Evolutionary conservation across 1,284 basidiomycete species (phyloP), one percentile per base, ranked within the genome.

Genomic region (Ustilago esculenta): DNA sequence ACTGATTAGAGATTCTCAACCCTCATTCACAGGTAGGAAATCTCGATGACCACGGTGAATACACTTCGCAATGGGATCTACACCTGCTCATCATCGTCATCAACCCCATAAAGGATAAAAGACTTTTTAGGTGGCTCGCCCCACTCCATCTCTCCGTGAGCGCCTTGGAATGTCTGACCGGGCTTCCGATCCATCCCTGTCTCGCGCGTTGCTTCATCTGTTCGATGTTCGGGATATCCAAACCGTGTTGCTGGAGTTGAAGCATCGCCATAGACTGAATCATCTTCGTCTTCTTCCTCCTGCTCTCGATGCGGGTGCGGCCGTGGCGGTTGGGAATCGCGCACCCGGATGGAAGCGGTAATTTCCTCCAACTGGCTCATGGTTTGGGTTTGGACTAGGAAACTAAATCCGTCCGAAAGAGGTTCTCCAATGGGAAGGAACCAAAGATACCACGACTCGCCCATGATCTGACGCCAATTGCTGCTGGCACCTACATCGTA

Each of bases 401-500:
- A 76, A 27, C 40, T 33, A 30, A 57, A 59, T 2, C 75, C 75
- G 34, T 77, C 72, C 12, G 49, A 32, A 1, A 61, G 45, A 24
- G 74, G 74, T 12, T 71, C 53, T 21, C 75, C 77, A 18, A 75
- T 24, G 4, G 79, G 79, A 11, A 78, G 29, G 35, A 66, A 64
- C 75, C 79, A 81, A 14, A 66, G 41, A 33, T 36, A 58, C 64
- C 61, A 66, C 11, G 36, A 24, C 11, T 59, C 46, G 10, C 79
- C 79, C 63, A 80, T 76, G 20, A 76, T 40, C 25, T 63, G 61
- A 11, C 47, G 30, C 75, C 72, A 77, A 35, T 81, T 81, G 17
- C 37, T 43, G 9, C 17, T 18, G 1, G 45, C 25, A 4, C 77
- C 77, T 3, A 80, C 57, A 36, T 81, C 71, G 65, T 80, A 81